Percentiles rank a stretch among this genome's conserved stretches.
Evolutionary conservation across 2,329 filamentous ascomycete species (phyloP).

Genomic region (Pseudogymnoascus sp.): DNA sequence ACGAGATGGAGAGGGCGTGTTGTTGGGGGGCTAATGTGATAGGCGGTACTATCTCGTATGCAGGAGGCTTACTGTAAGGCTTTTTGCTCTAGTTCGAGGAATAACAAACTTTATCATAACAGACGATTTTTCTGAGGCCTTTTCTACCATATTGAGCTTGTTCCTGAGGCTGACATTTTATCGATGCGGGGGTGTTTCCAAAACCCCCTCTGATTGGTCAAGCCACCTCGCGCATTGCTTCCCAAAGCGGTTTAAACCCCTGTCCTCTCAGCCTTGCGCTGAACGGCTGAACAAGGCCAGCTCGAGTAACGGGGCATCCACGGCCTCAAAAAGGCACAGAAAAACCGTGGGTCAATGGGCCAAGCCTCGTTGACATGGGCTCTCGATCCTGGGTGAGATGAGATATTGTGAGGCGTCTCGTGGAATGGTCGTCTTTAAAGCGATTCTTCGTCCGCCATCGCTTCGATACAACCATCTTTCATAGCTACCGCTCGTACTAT

Average conservation of each 20-base stretch:
- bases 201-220: not conserved
- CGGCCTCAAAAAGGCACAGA: not conserved
- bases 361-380: not conserved
- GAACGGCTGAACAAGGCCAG: not conserved
- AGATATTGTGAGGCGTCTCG: not conserved
- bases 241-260: not conserved
- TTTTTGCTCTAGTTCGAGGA: not conserved
- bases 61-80: not conserved
- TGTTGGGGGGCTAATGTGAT: not conserved
- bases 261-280: not conserved
- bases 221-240: constrained; percentile 5
- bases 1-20: not conserved
- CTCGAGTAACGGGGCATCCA: not conserved
- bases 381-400: not conserved
- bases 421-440: not conserved
- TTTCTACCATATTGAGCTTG: not conserved
- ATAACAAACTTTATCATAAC: not conserved
- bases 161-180: not conserved
- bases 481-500: not conserved
- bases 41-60: not conserved
- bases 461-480: not conserved
- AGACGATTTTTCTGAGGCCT: not conserved
- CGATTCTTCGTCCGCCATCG: not conserved
- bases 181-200: not conserved
- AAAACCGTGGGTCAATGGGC: not conserved